Evolutionary conservation across 345 rosid species (phyloP).

Genomic region (Boechera divaricarpa): DNA sequence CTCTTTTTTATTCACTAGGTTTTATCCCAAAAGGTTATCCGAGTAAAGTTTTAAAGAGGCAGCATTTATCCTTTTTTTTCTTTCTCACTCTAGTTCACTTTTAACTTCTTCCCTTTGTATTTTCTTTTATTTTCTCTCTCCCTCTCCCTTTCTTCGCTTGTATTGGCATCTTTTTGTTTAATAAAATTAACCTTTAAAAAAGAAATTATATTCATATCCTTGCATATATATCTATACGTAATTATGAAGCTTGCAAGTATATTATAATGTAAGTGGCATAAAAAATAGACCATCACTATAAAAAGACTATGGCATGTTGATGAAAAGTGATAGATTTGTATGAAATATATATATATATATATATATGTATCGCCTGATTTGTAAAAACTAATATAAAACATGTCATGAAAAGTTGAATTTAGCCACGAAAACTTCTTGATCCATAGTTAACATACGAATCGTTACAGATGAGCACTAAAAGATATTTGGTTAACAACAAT

Average conservation of each 20-base stretch:
- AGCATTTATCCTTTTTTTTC: no score
- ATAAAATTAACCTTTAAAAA: not conserved
- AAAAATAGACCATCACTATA: slow-evolving; percentile 25
- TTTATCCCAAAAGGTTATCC: no score
- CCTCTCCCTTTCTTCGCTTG: no score
- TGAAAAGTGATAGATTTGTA: not conserved
- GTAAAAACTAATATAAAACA: not conserved
- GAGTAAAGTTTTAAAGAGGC: no score
- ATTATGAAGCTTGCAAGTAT: slow-evolving; percentile 16
- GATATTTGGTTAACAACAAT: not conserved
- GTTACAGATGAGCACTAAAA: no score
- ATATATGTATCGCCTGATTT: not conserved
- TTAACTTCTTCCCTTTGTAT: no score
- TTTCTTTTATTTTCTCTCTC: no score
- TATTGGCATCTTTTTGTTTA: no score
- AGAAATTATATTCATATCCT: not conserved
- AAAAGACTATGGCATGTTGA: not conserved
- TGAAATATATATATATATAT: not conserved
- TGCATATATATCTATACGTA: not conserved
- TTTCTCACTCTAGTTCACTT: no score
- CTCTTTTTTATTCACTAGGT: no score
- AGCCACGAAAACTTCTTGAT: not conserved
- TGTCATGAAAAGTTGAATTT: not conserved
- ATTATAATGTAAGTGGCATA: slow-evolving; percentile 14
- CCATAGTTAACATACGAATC: not conserved